Evolutionary conservation across 1,284 basidiomycete genomes (phyloP).

Genomic region (Rhodotorula sp.): DNA sequence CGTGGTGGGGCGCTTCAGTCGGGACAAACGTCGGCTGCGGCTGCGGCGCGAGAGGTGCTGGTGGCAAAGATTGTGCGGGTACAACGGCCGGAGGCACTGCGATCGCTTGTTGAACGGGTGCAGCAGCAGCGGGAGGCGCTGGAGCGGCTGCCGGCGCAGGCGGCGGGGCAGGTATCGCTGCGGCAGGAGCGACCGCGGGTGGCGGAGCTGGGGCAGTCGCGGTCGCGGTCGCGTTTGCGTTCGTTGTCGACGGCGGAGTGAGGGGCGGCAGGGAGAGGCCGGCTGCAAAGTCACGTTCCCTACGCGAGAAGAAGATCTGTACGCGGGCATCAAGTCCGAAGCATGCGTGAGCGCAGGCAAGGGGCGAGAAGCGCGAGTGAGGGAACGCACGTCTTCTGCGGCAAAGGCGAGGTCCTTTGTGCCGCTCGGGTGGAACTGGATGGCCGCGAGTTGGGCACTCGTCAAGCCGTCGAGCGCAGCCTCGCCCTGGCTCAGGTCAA

Average conservation of each 20-base stretch:
- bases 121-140: not conserved
- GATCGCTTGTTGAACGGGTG: not conserved
- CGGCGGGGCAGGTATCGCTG: not conserved
- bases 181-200: not conserved
- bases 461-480: conserved; percentile 10
- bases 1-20: not conserved
- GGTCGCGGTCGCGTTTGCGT: not conserved
- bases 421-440: conserved; percentile 22
- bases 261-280: conserved; percentile 9
- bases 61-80: too few species aligned
- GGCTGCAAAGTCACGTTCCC: conserved; percentile 24
- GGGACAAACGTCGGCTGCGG: too few species aligned
- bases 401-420: conserved; percentile 16
- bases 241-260: not conserved
- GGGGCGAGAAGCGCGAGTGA: not conserved
- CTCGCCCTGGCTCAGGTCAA: not conserved
- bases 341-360: not conserved
- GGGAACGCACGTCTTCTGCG: conserved; percentile 20
- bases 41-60: too few species aligned
- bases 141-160: not conserved
- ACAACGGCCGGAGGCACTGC: too few species aligned
- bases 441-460: conserved; percentile 22
- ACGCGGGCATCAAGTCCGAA: fast-evolving
- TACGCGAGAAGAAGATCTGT: conserved; percentile 29
- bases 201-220: not conserved